These are phyloP conservation scores for Didymella keratinophila DNA, from an alignment of 2,329 filamentous ascomycete genomes.

Conservation along the genomic window DNA sequence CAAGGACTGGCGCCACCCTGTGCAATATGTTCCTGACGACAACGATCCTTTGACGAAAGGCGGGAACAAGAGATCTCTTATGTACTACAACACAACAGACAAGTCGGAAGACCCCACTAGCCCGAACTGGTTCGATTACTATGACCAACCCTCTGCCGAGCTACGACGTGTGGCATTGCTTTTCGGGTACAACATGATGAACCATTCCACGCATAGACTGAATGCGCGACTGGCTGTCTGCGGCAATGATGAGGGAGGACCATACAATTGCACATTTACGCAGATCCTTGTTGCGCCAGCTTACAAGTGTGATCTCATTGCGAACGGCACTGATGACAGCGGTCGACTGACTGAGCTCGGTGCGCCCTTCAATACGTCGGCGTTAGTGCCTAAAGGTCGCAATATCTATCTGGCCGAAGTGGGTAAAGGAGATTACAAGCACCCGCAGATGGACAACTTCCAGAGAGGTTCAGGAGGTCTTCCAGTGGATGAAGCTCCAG, in stretches of 20 bases:
- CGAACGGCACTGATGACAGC: constrained; percentile 31
- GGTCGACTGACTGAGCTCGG: constrained; percentile 30
- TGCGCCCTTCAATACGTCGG: constrained; percentile 45
- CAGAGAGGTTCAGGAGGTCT: constrained; percentile 43
- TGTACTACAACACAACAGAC: constrained; percentile 49
- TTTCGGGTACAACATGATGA: constrained; percentile 40
- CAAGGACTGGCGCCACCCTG: constrained; percentile 42
- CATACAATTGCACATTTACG: constrained; percentile 47
- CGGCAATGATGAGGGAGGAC: constrained; percentile 29
- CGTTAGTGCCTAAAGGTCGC: constrained; percentile 40
- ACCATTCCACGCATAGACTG: constrained; percentile 33
- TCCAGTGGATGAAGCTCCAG: constrained; percentile 29
- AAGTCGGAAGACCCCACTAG: constrained; percentile 5
- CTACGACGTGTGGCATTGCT: constrained; percentile 41
- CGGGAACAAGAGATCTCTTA: constrained; percentile 37
- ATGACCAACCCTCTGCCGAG: constrained; percentile 45
- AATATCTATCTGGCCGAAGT: constrained; percentile 43
- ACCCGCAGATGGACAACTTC: constrained; percentile 34
- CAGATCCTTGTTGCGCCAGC: constrained; percentile 43
- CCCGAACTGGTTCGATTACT: constrained; percentile 47
- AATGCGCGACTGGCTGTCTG: constrained; percentile 49
- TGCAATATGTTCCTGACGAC: constrained; percentile 3
- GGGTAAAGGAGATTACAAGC: constrained; percentile 39
- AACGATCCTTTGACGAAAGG: constrained; percentile 31
- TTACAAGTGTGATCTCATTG: constrained; percentile 44